These are phyloP conservation scores for Xylaria acuta DNA, from an alignment of 495 filamentous ascomycete genomes.

Conservation along the genomic window DNA sequence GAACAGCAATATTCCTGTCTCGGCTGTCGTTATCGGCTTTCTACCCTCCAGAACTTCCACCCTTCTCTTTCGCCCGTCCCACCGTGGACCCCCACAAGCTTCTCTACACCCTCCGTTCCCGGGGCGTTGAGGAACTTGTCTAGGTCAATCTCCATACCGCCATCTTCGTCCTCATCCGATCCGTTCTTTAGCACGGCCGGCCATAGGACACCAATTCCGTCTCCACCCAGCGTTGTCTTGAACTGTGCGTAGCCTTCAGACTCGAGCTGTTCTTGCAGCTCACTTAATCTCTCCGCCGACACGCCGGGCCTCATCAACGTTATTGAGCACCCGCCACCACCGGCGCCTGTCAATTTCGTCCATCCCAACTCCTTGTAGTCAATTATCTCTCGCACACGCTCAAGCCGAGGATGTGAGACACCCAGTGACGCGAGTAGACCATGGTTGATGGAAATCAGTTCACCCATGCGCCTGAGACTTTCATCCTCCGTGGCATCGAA, in stretches of 20 bases:
- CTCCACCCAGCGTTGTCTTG: conserved; percentile 85
- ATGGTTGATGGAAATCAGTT: conserved; percentile 91
- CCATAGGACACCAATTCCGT: conserved; percentile 91
- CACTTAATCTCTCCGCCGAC: conserved; percentile 54
- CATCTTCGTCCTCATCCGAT: conserved; percentile 68
- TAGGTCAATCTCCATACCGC: conserved; percentile 90
- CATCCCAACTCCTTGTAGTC: conserved; percentile 90
- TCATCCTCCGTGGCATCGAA: conserved; percentile 65
- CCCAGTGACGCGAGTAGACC: conserved; percentile 86
- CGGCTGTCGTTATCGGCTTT: conserved; percentile 42
- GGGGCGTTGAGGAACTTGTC: conserved; percentile 86
- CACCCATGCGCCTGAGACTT: conserved; percentile 73
- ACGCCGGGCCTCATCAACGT: conserved; percentile 76
- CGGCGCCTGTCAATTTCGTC: conserved; percentile 96
- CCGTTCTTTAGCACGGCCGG: conserved; percentile 83
- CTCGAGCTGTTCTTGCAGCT: conserved; percentile 70
- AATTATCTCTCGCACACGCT: conserved; percentile 89
- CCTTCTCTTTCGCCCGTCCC: conserved; percentile 67
- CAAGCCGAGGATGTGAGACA: conserved; percentile 90
- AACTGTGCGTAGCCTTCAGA: conserved; percentile 82
- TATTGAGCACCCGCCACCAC: conserved; percentile 94
- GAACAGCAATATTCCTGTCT: conserved; percentile 6
- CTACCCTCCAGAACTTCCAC: conserved; percentile 93
- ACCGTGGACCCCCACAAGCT: conserved; percentile 69
- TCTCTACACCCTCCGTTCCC: conserved; percentile 80